Base-by-base conservation (phyloP, 352 stramenopile genomes). In the Phytophthora sp. region DNA sequence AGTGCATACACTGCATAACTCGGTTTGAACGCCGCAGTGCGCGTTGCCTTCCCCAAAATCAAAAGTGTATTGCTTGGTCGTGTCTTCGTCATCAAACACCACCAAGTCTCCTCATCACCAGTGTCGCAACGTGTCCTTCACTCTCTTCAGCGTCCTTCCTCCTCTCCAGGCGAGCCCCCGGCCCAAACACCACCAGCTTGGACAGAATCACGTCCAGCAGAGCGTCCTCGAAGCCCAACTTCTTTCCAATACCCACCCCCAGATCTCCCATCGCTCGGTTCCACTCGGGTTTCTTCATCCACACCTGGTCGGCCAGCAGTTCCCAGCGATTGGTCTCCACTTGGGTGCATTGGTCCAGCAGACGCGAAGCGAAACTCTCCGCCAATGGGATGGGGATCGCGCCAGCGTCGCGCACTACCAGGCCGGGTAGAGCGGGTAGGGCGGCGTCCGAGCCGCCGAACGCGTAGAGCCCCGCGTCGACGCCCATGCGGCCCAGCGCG, bases 201-300 rank as follows among this genome's bases (percentile, higher is more conserved):
- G 39, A 26, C 21, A 52, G 28, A 17, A 49, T 31, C 7, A 49
- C 31, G 17, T 62, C 32, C 43, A 62, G 34, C n/a, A 42, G 20
- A 13, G 38, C 35, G 5, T 52, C 43, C 43, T 62, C 37, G 32
- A 55, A 52, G 2, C 54, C 43, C 30, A 54, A 31, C 27, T 49
- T 54, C 23, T 35, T 15, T 17, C 34, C 48, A 4, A 45, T 21
- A 20, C 31, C 15, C 21, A 44, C 34, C 4, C 48, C 48, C 24
- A 57, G 26, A 3, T 48, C 49, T n/a, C 24, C 49, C 17, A 57
- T 30, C n/a, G 37, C 28, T 3, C 17, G 34, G 34, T 57, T 57
- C 34, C 49, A 57, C n/a, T 57, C 26, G n/a, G 49, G 49, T 10
- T 35, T 57, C 17, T 57, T 57, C 26, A 57, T 48, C 49, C 49